Percentiles rank a stretch among this genome's conserved stretches.
Conservation (phyloP, 139 green algal genomes). For the Chlamydomonas asymmetrica region DNA sequence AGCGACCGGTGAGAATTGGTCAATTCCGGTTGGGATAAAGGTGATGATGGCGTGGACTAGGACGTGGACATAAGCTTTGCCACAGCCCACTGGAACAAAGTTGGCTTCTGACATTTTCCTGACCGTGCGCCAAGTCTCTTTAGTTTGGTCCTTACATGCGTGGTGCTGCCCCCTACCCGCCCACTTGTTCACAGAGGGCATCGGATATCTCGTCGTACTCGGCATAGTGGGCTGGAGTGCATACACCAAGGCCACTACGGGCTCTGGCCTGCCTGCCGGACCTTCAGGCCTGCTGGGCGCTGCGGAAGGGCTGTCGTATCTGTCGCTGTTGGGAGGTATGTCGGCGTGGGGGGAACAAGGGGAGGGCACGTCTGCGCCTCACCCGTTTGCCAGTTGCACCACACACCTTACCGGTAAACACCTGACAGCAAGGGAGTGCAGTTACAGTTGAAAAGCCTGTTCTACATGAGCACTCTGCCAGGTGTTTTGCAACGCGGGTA, state of each 20-base stretch:
- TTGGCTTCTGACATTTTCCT: neutral
- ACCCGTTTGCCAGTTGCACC: too few relatives aligned
- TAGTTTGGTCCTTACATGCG: neutral
- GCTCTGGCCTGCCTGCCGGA: constrained; percentile 71
- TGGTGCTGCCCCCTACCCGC: neutral
- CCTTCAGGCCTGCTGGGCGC: constrained; percentile 75
- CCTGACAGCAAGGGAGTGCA: too few relatives aligned
- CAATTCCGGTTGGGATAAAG: neutral
- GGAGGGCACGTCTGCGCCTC: too few relatives aligned
- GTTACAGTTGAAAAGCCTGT: too few relatives aligned
- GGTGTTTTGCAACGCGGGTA: too few relatives aligned
- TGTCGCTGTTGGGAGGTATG: constrained; percentile 57
- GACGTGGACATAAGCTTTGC: neutral
- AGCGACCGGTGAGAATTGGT: constrained; percentile 24
- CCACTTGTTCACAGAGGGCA: constrained; percentile 44
- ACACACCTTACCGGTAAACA: too few relatives aligned
- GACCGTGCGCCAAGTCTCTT: neutral
- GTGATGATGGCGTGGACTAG: too few relatives aligned
- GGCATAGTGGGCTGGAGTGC: constrained; percentile 66
- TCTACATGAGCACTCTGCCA: too few relatives aligned
- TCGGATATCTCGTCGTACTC: constrained; percentile 72
- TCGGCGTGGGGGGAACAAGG: too few relatives aligned
- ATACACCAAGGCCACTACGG: constrained; percentile 74
- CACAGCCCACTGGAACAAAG: neutral
- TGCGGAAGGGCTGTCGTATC: constrained; percentile 68